Evolutionary conservation across 495 filamentous ascomycete species (phyloP).

Genomic region (Xylaria acuta): DNA sequence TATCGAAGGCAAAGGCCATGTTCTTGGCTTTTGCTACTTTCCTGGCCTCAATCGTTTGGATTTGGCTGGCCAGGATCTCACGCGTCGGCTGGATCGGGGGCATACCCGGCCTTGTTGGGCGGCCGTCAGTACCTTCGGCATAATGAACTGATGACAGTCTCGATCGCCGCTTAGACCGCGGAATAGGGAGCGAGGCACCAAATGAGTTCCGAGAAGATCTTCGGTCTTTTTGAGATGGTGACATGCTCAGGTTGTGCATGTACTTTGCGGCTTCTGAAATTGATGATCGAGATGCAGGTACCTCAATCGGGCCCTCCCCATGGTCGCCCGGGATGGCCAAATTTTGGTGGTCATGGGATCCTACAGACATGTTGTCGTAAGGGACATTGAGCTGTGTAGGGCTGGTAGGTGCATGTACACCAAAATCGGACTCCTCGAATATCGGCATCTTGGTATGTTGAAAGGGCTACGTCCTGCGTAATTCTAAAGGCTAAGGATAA

Average conservation of each 20-base stretch:
- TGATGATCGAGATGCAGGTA: conserved; percentile 72
- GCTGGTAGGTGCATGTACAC: conserved; percentile 47
- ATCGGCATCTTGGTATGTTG: conserved; percentile 61
- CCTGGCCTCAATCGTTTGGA: conserved; percentile 73
- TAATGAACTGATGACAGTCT: conserved; percentile 63
- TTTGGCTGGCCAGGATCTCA: conserved; percentile 73
- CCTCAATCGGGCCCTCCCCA: conserved; percentile 66
- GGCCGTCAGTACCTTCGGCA: conserved; percentile 46
- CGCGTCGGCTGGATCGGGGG: conserved; percentile 61
- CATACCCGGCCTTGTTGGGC: conserved; percentile 52
- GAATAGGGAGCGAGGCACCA: conserved; percentile 77
- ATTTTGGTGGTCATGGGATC: conserved; percentile 29
- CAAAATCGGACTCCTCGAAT: conserved; percentile 66
- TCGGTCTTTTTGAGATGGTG: conserved; percentile 70
- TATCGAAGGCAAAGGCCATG: conserved; percentile 73
- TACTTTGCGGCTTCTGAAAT: conserved; percentile 71
- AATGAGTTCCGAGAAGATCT: conserved; percentile 81
- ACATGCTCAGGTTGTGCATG: conserved; percentile 75
- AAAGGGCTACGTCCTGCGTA: not conserved
- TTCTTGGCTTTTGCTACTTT: conserved; percentile 71
- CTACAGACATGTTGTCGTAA: conserved; percentile 29
- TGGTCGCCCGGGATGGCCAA: conserved; percentile 58
- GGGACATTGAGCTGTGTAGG: conserved; percentile 31
- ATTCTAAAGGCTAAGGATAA: not conserved
- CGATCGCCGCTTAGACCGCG: conserved; percentile 71